Conservation (phyloP, 345 rosid genomes). For the Euphorbia peplus region DNA sequence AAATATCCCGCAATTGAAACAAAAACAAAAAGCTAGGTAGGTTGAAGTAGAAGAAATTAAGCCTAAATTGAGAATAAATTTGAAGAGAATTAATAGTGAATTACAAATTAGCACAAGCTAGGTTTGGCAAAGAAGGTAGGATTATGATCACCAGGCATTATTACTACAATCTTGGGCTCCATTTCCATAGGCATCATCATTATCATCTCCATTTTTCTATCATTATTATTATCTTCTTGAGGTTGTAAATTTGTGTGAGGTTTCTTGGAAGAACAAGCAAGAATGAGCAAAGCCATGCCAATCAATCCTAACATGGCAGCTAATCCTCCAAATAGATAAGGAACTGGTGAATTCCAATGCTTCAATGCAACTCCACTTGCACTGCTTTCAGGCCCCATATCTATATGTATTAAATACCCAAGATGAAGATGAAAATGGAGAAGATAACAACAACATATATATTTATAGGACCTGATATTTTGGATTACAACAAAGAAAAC, state of each 20-base stretch:
- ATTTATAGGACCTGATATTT: not conserved
- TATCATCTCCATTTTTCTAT: conserved; percentile 17
- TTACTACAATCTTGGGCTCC: conserved; percentile 67
- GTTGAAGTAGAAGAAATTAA: not conserved
- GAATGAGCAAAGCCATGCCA: conserved; percentile 35
- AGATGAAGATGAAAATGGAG: not conserved
- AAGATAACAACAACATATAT: not conserved
- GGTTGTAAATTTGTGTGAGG: conserved; percentile 10
- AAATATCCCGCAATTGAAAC: not conserved
- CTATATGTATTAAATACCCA: not conserved
- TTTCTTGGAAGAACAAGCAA: conserved; percentile 44
- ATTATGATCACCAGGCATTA: conserved; percentile 61
- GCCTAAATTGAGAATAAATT: not conserved
- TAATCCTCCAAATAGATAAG: conserved; percentile 48
- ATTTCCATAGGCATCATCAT: conserved; percentile 39
- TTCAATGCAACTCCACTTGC: not conserved
- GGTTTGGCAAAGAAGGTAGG: conserved; percentile 62
- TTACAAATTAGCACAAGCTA: no score
- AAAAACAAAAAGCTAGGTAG: not conserved
- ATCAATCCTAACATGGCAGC: conserved; percentile 49
- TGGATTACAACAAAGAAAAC: not conserved
- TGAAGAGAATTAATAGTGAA: conserved; percentile 16
- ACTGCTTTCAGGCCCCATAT: conserved; percentile 37
- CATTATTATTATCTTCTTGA: conserved; percentile 19
- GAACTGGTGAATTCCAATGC: conserved; percentile 42